Percentiles rank a stretch among this genome's conserved stretches.
Conservation (phyloP, 1,284 basidiomycete genomes). For the Omphalotus olearius region DNA sequence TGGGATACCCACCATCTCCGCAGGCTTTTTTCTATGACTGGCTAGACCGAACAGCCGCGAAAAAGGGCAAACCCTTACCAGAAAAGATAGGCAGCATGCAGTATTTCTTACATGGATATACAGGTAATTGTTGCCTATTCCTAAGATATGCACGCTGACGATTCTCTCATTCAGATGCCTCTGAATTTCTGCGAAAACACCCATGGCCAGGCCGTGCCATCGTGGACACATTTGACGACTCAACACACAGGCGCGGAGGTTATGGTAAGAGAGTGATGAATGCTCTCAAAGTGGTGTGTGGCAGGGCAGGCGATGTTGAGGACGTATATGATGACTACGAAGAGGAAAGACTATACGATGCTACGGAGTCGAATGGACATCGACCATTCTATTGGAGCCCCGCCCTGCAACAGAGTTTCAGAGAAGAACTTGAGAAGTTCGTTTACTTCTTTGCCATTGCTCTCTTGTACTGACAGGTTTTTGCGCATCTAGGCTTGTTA, state of each 20-base stretch:
- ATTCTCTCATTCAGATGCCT: conserved; percentile 56
- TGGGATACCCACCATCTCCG: background rate
- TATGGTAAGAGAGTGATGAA: conserved; percentile 61
- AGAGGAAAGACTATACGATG: conserved; percentile 65
- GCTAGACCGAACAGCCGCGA: conserved; percentile 73
- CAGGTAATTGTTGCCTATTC: conserved; percentile 40
- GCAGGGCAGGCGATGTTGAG: conserved; percentile 71
- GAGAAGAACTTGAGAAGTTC: conserved; percentile 85
- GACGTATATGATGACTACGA: conserved; percentile 68
- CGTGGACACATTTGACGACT: conserved; percentile 80
- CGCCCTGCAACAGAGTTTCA: conserved; percentile 72
- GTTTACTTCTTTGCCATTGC: conserved; percentile 18
- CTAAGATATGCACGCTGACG: background rate
- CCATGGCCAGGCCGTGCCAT: conserved; percentile 87
- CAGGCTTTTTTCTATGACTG: conserved; percentile 89
- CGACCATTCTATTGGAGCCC: conserved; percentile 80
- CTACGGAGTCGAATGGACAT: conserved; percentile 49
- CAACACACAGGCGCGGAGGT: conserved; percentile 63
- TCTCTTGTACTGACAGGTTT: conserved; percentile 5
- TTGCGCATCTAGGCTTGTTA: conserved; percentile 58
- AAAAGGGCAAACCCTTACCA: conserved; percentile 76
- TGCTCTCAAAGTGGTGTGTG: conserved; percentile 72
- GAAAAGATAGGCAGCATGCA: conserved; percentile 92
- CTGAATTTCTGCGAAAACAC: conserved; percentile 80
- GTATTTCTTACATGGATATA: conserved; percentile 81